Conservation (phyloP, 2,329 filamentous ascomycete species). For the Pezicula neosporulosa region DNA sequence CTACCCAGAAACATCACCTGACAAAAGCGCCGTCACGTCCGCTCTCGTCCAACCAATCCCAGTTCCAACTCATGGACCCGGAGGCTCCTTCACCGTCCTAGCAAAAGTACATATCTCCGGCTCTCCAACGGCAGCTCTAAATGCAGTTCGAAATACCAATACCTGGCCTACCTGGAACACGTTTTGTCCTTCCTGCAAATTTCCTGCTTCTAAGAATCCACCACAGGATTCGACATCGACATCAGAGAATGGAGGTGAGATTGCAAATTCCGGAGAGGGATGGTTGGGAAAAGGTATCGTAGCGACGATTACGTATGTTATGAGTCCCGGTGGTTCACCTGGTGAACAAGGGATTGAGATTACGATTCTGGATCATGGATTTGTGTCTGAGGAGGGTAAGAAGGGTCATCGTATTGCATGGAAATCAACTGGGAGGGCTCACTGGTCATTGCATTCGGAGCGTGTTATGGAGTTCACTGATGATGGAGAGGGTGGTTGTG, state of each 20-base stretch:
- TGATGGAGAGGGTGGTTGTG: conserved; percentile 28
- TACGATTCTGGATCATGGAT: not conserved
- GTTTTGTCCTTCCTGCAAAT: conserved; percentile 57
- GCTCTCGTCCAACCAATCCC: conserved; percentile 13
- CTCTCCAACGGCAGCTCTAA: conserved; percentile 10
- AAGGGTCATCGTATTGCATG: conserved; percentile 37
- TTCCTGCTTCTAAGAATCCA: conserved; percentile 45
- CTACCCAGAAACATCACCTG: not conserved
- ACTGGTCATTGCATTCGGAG: conserved; percentile 34
- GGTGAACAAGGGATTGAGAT: conserved; percentile 10
- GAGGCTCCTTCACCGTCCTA: conserved; percentile 16
- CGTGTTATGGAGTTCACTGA: conserved; percentile 41
- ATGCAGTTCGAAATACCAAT: conserved; percentile 15
- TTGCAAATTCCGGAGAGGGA: not conserved
- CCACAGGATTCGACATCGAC: not conserved
- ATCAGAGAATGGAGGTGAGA: too few species aligned
- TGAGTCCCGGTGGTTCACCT: conserved; percentile 16
- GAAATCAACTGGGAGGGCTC: conserved; percentile 29
- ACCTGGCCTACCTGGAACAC: conserved; percentile 35
- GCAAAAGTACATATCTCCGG: conserved; percentile 12
- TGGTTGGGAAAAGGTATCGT: conserved; percentile 15
- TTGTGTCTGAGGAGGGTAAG: conserved; percentile 3
- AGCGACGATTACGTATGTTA: conserved; percentile 14
- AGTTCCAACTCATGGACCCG: conserved; percentile 17
- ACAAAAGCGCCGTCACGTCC: conserved; percentile 5